Base-by-base conservation (phyloP, 2,329 filamentous ascomycete species). In the Neofusicoccum ribis region DNA sequence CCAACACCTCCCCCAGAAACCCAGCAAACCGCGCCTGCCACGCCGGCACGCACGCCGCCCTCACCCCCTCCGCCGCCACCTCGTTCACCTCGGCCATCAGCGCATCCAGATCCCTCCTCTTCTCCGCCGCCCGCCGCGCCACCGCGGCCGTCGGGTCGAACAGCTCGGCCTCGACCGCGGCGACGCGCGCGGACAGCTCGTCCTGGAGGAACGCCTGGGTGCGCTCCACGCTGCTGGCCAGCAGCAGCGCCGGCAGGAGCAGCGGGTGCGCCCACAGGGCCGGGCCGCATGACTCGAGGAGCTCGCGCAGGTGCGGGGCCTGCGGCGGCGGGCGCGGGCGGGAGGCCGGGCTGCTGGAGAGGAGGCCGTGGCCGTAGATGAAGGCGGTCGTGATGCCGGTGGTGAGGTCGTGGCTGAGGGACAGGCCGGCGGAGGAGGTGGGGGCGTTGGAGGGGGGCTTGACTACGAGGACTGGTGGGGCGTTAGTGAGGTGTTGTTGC, bases 351-450 rank as follows among this genome's bases (percentile, higher is more conserved):
- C 20, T 36, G 31, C 14, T 15, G 2, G 20, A 52, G 23, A 54
- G 47, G 5, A 63, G 37, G 23, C 46, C 27, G 5, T 17, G 47
- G 11, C 61, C 60, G 39, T 54, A 63, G 49, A 63, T 23, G 41
- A 63, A 37, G 27, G 47, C 60, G 31, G 60, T 63, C 15, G 60
- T 63, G 39, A 34, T 54, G 20, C 36, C 39, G 1, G 60, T 37
- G 14, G 54, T 31, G 7, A 63, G 37, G 60, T 52, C 37, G 20
- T 63, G 60, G 17, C 15, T 20, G 31, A 63, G 37, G 6, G 60
- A 63, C 23, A 63, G 60, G 39, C 49, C 36, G 37, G 17, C n/a
- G 37, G 20, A 17, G 36, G 47, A 3, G 44, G 51, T 51, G 47
- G 37, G 47, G 7, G 7, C 20, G 14, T 9, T 58, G 11, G 20